Evolutionary conservation across 768 basidiomycete genomes (phyloP), one percentile per base, ranked within the genome.

Genomic region (Ramaria sp.): DNA sequence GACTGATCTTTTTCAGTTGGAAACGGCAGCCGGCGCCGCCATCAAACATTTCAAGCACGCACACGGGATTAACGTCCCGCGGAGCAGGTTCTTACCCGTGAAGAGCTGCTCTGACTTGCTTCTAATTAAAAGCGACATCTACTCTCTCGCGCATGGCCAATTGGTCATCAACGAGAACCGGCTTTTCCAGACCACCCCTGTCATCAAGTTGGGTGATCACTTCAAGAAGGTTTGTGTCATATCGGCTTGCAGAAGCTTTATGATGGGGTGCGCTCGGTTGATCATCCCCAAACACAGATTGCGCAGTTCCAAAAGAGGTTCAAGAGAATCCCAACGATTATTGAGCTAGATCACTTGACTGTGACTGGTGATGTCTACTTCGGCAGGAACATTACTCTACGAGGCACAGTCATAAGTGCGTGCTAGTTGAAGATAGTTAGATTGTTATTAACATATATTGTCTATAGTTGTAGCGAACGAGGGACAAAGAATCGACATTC

Each of bases 141-240:
- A 96, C 74, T 88, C 87, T 54, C 77, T 96, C 51, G 74, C 84
- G 69, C 89, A 96, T 67, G 93, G 93, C 19, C 86, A 86, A 63
- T 79, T 95, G 59, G 78, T 90, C 61, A 87, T 96, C 77, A 91
- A 87, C 67, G 81, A 81, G 60, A 75, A 79, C 39, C 74, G 90
- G 63, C 86, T 91, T 83, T 92, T 93, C 66, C 81, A 79, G 65
- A 87, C 81, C 19, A 85, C 90, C 27, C 95, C 93, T n/a, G 91
- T 95, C 50, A 89, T 97, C 78, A 96, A 96, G 75, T 81, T 96
- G 50, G 92, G 93, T 46, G 91, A 93, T 70, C 88, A 89, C 69
- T 96, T 98, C 82, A 96, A 94, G 79, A 94, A 91, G 81, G 88
- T 89, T 55, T 48, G 69, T 19, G 27, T 27, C 27, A 27, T 33